Percentiles rank a stretch among this genome's conserved stretches.
Conservation (phyloP, 1,284 basidiomycete genomes). For the Pseudozyma sp. region DNA sequence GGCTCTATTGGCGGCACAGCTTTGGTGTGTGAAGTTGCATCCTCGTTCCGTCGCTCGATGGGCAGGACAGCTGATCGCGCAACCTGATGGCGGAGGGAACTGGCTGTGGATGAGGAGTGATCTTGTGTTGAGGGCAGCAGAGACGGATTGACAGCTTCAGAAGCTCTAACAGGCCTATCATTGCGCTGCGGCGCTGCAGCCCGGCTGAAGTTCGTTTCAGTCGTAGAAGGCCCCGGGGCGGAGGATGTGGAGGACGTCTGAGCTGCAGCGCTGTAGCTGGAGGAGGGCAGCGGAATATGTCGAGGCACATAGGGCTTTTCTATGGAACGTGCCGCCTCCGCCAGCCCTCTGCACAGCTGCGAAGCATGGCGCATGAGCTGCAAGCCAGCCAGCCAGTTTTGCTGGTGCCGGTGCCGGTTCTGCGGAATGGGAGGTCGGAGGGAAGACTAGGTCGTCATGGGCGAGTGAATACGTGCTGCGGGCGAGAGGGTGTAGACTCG, state of each 20-base stretch:
- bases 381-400: constrained; percentile 8
- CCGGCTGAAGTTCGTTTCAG: not conserved
- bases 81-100: not conserved
- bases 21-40: no score
- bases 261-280: constrained; percentile 24
- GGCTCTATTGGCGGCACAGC: no score
- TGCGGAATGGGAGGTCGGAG: not conserved
- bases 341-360: constrained; percentile 37
- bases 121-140: not conserved
- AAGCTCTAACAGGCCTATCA: no score
- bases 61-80: no score
- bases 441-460: constrained; percentile 4
- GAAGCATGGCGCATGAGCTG: constrained; percentile 39
- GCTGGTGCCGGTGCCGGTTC: constrained; percentile 6
- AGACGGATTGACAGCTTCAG: not conserved
- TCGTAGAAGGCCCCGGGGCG: not conserved
- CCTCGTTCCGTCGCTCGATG: no score
- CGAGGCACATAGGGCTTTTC: constrained; percentile 36
- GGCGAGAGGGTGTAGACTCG: not conserved
- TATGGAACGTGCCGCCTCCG: constrained; percentile 28
- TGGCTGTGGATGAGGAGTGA: not conserved
- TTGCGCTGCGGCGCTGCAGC: not conserved
- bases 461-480: not conserved
- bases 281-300: constrained; percentile 40
- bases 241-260: not conserved